These are phyloP conservation scores for Pseudogymnoascus sp. DNA, from an alignment of 2,329 filamentous ascomycete genomes.

Conservation along the genomic window DNA sequence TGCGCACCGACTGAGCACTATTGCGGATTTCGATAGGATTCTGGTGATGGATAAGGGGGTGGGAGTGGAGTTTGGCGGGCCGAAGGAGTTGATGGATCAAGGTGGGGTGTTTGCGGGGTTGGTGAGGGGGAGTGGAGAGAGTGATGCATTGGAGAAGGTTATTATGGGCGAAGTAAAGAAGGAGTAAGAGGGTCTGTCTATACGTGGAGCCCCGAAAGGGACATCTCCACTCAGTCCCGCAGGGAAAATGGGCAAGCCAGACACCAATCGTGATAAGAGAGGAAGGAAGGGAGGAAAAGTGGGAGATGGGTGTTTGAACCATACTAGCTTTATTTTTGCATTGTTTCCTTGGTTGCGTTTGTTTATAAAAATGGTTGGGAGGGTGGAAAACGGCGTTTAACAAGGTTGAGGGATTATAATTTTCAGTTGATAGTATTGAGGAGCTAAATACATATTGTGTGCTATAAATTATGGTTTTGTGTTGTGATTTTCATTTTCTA, in stretches of 20 bases:
- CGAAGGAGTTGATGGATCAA: conserved; percentile 50
- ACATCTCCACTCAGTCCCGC: neutral
- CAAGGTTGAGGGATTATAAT: neutral
- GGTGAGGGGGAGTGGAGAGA: conserved; percentile 54
- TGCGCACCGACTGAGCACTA: conserved; percentile 66
- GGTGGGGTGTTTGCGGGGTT: conserved; percentile 50
- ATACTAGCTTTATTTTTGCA: neutral
- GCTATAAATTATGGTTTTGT: neutral
- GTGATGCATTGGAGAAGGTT: conserved; percentile 28
- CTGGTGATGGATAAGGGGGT: conserved; percentile 61
- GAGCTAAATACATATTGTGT: neutral
- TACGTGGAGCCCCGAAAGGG: neutral
- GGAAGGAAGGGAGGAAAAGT: neutral
- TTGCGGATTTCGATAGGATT: conserved; percentile 68
- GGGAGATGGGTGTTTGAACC: neutral
- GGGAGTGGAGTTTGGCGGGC: conserved; percentile 60
- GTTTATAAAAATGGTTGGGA: neutral
- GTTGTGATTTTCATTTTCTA: neutral
- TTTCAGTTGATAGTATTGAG: neutral
- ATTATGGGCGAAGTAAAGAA: conserved; percentile 7
- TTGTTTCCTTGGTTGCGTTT: neutral
- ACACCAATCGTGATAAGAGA: neutral
- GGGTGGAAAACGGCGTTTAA: neutral
- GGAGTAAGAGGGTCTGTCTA: neutral
- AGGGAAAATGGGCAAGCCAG: neutral